Conservation (phyloP, 2,329 filamentous ascomycete genomes). For the Trichophyton mentagrophytes region DNA sequence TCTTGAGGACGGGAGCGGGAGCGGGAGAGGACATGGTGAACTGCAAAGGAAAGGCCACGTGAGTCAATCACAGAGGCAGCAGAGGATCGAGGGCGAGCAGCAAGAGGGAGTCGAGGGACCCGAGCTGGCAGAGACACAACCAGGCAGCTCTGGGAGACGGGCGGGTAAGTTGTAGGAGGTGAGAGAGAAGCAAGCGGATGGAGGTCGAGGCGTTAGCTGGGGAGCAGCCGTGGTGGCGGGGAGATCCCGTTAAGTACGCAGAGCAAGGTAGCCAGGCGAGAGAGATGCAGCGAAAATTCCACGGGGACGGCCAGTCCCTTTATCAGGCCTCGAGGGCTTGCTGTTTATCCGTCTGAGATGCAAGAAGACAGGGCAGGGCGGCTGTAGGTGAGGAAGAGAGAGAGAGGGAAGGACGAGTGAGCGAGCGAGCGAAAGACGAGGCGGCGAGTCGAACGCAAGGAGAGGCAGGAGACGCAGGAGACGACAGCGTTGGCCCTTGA, state of each 20-base stretch:
- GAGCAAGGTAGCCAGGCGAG: neutral
- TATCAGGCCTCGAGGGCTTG: too few species aligned
- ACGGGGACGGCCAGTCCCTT: too few species aligned
- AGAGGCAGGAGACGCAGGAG: too few species aligned
- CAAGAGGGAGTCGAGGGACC: neutral
- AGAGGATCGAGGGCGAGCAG: neutral
- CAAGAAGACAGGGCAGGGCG: too few species aligned
- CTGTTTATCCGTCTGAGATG: too few species aligned
- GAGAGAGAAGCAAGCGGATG: too few species aligned
- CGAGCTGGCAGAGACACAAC: neutral
- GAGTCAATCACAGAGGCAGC: neutral
- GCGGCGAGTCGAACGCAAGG: too few species aligned
- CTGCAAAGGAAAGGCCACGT: conserved; percentile 5
- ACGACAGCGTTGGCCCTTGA: too few species aligned
- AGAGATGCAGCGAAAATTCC: neutral
- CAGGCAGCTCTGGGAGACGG: neutral
- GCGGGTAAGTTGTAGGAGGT: too few species aligned
- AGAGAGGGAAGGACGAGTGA: too few species aligned
- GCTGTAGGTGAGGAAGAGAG: too few species aligned
- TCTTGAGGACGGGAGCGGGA: conserved; percentile 54
- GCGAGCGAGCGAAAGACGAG: too few species aligned
- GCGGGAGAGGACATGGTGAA: conserved; percentile 59
- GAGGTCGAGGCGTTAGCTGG: neutral
- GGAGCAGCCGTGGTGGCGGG: neutral
- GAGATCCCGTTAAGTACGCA: neutral